Conservation (phyloP, 2,329 filamentous ascomycete species). For the Aspergillus floridensis region DNA sequence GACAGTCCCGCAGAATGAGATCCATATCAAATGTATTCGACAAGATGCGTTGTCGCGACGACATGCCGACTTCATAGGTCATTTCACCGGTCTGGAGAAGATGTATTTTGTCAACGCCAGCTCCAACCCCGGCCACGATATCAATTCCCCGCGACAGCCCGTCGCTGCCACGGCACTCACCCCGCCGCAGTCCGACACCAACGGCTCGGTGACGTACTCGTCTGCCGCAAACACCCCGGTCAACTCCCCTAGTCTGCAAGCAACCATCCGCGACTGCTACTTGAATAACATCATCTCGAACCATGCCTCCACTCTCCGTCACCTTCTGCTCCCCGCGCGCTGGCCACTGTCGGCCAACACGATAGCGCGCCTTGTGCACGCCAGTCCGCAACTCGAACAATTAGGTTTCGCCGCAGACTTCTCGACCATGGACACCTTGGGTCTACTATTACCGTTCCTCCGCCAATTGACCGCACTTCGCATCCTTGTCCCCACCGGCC, state of each 20-base stretch:
- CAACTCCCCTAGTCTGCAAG: slow-evolving; percentile 27
- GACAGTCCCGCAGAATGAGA: slow-evolving; percentile 24
- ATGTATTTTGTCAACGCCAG: slow-evolving; percentile 52
- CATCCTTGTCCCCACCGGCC: slow-evolving; percentile 37
- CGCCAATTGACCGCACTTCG: slow-evolving; percentile 41
- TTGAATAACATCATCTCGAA: slow-evolving; percentile 51
- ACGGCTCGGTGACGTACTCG: slow-evolving; percentile 22
- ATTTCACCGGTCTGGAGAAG: slow-evolving; percentile 47
- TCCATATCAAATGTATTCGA: slow-evolving; percentile 49
- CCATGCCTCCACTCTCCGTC: slow-evolving; percentile 53
- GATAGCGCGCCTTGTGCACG: slow-evolving; percentile 52
- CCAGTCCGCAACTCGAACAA: slow-evolving; percentile 59
- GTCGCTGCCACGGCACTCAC: slow-evolving; percentile 25
- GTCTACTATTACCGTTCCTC: slow-evolving; percentile 41
- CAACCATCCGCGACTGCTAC: slow-evolving; percentile 45
- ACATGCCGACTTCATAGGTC: slow-evolving; percentile 43
- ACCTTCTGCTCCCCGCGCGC: slow-evolving; percentile 56
- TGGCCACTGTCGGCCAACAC: slow-evolving; percentile 53
- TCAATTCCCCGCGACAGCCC: slow-evolving; percentile 32
- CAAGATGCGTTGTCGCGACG: slow-evolving; percentile 50
- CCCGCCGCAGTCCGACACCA: slow-evolving; percentile 26
- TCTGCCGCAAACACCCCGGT: slow-evolving; percentile 24
- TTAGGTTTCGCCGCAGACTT: slow-evolving; percentile 52
- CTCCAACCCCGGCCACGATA: slow-evolving; percentile 27
- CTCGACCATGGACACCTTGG: slow-evolving; percentile 39